Conservation (phyloP, 2,329 filamentous ascomycete genomes). For the Paecilomyces variotii region DNA sequence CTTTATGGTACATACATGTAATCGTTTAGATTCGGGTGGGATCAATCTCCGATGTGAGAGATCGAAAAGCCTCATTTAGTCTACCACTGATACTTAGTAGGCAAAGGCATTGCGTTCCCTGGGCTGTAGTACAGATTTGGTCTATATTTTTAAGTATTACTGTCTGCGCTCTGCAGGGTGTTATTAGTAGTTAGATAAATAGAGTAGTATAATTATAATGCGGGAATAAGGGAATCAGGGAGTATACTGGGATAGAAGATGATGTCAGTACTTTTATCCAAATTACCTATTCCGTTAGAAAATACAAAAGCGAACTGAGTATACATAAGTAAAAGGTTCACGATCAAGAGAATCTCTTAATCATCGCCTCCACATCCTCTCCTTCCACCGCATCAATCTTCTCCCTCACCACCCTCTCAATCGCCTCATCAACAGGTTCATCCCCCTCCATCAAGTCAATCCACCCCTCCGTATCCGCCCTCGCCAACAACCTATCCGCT, state of each 20-base stretch:
- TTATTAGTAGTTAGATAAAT: too few relatives aligned
- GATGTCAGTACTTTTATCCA: too few relatives aligned
- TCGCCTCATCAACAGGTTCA: constrained; percentile 37
- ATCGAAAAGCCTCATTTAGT: not conserved
- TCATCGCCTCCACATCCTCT: constrained; percentile 43
- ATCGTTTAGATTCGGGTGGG: not conserved
- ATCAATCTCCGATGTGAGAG: not conserved
- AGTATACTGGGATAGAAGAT: too few relatives aligned
- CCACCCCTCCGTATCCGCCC: constrained; percentile 44
- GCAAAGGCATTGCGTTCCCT: too few relatives aligned
- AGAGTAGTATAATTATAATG: too few relatives aligned
- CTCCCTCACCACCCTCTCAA: constrained; percentile 38
- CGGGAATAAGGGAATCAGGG: too few relatives aligned
- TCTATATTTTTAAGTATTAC: too few relatives aligned
- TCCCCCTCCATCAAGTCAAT: constrained; percentile 47
- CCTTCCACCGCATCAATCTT: constrained; percentile 41
- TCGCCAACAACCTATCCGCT: constrained; percentile 41
- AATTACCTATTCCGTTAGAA: too few relatives aligned
- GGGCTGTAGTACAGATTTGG: too few relatives aligned
- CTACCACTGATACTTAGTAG: too few relatives aligned
- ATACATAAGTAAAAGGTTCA: not conserved
- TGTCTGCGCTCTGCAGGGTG: too few relatives aligned
- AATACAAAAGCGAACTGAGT: not conserved
- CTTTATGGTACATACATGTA: too few relatives aligned
- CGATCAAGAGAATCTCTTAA: constrained; percentile 19